Percentiles rank a stretch among this genome's conserved stretches.
phyloP scores from a whole-genome alignment of 2,329 filamentous ascomycete genomes.

The Drechslerella stenobrocha region DNA sequence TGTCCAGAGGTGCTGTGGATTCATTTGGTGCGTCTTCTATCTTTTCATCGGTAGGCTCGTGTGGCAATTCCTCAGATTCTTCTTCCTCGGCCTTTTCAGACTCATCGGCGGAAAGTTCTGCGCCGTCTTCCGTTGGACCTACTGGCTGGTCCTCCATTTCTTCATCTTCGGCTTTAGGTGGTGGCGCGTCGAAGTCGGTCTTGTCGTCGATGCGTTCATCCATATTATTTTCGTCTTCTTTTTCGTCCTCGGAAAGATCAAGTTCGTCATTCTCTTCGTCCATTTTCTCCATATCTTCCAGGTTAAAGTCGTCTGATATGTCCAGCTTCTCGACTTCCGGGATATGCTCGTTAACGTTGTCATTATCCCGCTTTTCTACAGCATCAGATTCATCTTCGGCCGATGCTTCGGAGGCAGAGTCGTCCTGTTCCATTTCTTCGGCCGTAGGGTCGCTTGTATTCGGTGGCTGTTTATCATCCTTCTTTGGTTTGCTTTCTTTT shows the following conservation, averaged over 20 bases:
- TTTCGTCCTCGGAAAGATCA: constrained; percentile 63
- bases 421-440: constrained; percentile 64
- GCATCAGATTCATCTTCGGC: constrained; percentile 50
- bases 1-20: constrained; percentile 47
- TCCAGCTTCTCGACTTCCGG: constrained; percentile 81
- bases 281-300: constrained; percentile 68
- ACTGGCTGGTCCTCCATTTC: constrained; percentile 60
- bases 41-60: constrained; percentile 22
- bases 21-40: constrained; percentile 46
- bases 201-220: constrained; percentile 54
- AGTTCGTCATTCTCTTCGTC: constrained; percentile 62
- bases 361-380: constrained; percentile 65
- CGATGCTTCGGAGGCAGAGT: constrained; percentile 52
- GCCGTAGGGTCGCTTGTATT: constrained; percentile 65
- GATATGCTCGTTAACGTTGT: constrained; percentile 72
- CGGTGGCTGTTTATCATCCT: constrained; percentile 53
- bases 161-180: constrained; percentile 57
- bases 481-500: constrained; percentile 56
- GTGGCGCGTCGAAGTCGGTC: constrained; percentile 59
- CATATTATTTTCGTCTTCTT: constrained; percentile 59
- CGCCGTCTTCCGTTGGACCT: constrained; percentile 58
- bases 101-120: constrained; percentile 61
- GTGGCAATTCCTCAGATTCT: constrained; percentile 39
- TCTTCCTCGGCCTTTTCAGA: constrained; percentile 55
- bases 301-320: constrained; percentile 83